phyloP scores from a whole-genome alignment of 2,329 filamentous ascomycete species.

The Chaetomium olivaceum region DNA sequence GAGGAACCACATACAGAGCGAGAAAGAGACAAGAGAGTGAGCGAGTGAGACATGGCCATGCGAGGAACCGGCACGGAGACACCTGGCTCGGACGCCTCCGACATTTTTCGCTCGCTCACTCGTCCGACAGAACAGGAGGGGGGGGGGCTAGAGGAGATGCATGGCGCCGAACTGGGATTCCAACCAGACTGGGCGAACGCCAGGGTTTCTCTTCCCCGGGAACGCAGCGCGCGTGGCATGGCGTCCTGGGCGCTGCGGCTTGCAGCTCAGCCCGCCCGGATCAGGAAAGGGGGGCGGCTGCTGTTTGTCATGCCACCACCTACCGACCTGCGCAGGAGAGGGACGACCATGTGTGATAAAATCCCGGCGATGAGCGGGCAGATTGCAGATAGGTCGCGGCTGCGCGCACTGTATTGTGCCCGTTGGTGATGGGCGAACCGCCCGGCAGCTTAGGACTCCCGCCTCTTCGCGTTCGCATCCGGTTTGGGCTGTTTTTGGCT shows the following conservation, averaged over 20 bases:
- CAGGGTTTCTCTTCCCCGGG: background rate
- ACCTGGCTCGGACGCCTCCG: background rate
- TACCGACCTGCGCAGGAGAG: background rate
- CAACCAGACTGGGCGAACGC: background rate
- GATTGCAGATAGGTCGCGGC: background rate
- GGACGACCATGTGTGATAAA: background rate
- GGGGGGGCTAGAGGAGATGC: background rate
- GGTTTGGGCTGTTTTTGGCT: background rate
- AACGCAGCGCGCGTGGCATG: background rate
- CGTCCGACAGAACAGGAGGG: background rate
- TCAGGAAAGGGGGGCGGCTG: slow-evolving; percentile 21
- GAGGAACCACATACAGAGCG: background rate
- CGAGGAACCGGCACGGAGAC: background rate
- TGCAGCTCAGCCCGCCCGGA: slow-evolving; percentile 25
- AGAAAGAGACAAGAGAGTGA: background rate
- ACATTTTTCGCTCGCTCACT: background rate
- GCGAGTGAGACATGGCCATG: background rate
- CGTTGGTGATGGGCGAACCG: background rate
- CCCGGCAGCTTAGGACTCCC: background rate
- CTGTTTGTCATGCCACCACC: background rate
- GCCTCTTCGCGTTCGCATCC: background rate
- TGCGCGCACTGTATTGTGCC: background rate
- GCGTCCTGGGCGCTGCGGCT: slow-evolving; percentile 7
- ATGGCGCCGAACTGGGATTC: background rate
- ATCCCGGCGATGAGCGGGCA: background rate